Evolutionary conservation across 2,329 filamentous ascomycete genomes (phyloP), one percentile per base, ranked within the genome.

Genomic region (Cyphellophora attinorum): DNA sequence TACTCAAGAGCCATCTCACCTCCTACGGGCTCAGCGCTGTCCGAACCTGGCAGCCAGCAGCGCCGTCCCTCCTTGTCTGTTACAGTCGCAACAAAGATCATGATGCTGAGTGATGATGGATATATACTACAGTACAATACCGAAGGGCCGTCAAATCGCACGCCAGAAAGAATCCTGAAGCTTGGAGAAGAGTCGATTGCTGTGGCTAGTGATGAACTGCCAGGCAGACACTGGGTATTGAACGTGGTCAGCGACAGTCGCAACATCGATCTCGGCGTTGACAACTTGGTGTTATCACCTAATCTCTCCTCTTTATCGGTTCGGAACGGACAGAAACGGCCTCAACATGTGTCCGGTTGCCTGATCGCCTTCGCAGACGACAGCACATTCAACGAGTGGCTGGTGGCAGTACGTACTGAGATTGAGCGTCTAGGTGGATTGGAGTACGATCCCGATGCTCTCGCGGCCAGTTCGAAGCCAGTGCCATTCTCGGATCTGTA

Each of bases 181-280:
- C 44, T 68, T 31, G 60, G 61, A 3, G 55, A 58, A 12, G 53
- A 60, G 4, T 67, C 64, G 6, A 63, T 62, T 11, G 65, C 65
- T 8, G 67, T 67, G 48, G 65, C 61, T 2, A 65, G 62, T 41
- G 65, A 68, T 49, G 63, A 60, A 5, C 63, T 68, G 38, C 62
- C 63, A 0, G 65, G 65, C 3, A 64, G 59, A 39, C 65, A 63
- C 37, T 67, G 59, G 57, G 64, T 68, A 4, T 44, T 68, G 27
- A 64, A 66, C 37, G 52, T 68, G 10, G 64, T 61, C 3, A 49
- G 52, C 4, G 44, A 49, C 19, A n/a, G n/a, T n/a, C n/a, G n/a
- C n/a, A n/a, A n/a, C n/a, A n/a, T n/a, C n/a, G n/a, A n/a, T n/a
- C n/a, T n/a, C n/a, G 51, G 57, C 6, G 54, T 57, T 29, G 51